Base-by-base conservation (phyloP, 2,329 filamentous ascomycete genomes). In the Penicillium sp. region DNA sequence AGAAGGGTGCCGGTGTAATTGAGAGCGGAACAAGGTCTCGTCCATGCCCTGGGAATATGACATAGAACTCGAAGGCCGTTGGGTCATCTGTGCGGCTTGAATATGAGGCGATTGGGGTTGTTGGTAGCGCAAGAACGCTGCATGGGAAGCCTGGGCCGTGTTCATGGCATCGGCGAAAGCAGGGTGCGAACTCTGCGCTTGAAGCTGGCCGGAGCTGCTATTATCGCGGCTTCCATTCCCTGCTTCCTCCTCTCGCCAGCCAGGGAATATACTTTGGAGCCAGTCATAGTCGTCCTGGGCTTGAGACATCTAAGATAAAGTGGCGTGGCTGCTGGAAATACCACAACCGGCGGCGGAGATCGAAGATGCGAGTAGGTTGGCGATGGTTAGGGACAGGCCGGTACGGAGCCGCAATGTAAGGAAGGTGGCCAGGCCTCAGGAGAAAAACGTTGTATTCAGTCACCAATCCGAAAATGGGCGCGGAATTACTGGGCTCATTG, bases 121-220 rank as follows among this genome's bases (percentile, higher is more conserved):
- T n/a, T 35, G 46, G 6, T 35, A 33, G 24, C 28, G 46, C 36
- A 49, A 7, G 5, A 27, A 35, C 6, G 43, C 40, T 42, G 33
- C 33, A 33, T 50, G 24, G 9, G 47, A 43, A 12, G 28, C 36
- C 18, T 39, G 45, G 8, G 41, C 44, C 8, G 46, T 40, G 3
- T 41, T 38, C 13, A 38, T 49, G 29, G 51, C 40, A 46, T 49
- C 43, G 24, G 45, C 39, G 27, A 50, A 52, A 7, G 38, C 39
- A 43, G 49, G 39, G 48, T 54, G 60, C n/a, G 35, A n/a, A 11
- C 25, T 36, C 27, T 32, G 34, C 5, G 25, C 11, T 3, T 29
- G 35, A 12, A 3, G 3, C 3, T 38, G 26, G 1, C 34, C 35
- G n/a, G 12, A 27, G 9, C 35, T 28, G 5, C 26, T 13, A 45